Evolutionary conservation across 106 monocot genomes (phyloP).

Genomic region (Cymbidium sinense): DNA sequence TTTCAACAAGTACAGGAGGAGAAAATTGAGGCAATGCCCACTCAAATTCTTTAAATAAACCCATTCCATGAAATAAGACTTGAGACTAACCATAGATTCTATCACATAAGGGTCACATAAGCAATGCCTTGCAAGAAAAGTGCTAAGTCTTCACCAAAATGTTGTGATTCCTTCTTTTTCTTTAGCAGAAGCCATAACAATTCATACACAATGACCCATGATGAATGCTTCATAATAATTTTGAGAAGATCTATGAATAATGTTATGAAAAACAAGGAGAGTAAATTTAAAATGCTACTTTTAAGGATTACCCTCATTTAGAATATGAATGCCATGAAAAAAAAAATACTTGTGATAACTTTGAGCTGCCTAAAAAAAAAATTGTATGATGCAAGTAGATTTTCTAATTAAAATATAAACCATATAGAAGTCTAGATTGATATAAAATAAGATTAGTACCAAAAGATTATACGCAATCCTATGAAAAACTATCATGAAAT

Average conservation of each 20-base stretch:
- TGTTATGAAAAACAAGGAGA: not conserved
- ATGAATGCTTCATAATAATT: not conserved
- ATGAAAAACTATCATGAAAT: too few relatives aligned
- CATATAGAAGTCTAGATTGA: too few relatives aligned
- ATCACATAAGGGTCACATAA: not conserved
- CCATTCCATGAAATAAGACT: not conserved
- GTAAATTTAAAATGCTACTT: not conserved
- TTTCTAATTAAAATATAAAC: too few relatives aligned
- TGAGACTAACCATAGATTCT: not conserved
- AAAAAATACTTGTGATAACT: too few relatives aligned
- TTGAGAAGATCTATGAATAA: not conserved
- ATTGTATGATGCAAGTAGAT: too few relatives aligned
- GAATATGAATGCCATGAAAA: too few relatives aligned
- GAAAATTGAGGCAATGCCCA: not conserved
- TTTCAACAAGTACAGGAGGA: not conserved
- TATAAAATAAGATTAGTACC: too few relatives aligned
- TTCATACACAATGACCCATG: not conserved
- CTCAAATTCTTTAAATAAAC: not conserved
- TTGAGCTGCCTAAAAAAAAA: too few relatives aligned
- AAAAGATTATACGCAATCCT: too few relatives aligned
- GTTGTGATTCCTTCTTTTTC: not conserved
- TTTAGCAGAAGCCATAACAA: not conserved
- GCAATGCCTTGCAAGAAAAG: not conserved
- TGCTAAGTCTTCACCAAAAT: not conserved
- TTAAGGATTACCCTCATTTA: not conserved